These are phyloP conservation scores for Cucurbita ficifolia DNA, from an alignment of 306 rosid genomes.

Conservation along the genomic window DNA sequence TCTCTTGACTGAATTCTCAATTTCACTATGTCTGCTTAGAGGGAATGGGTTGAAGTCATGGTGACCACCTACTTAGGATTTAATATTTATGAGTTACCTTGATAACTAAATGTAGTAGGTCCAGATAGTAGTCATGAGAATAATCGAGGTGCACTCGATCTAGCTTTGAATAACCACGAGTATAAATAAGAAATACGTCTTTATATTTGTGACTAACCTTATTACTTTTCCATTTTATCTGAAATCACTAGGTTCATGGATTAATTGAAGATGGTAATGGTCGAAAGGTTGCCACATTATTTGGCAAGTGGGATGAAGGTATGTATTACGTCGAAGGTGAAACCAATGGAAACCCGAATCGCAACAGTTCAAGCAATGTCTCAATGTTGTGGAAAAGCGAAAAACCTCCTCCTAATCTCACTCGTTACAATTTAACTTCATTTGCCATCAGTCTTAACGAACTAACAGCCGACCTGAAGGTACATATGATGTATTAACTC, in stretches of 20 bases:
- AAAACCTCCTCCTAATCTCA: conserved; percentile 45
- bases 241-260: conserved; percentile 54
- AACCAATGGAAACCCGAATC: conserved; percentile 36
- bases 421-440: conserved; percentile 95
- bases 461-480: conserved; percentile 75
- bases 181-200: neutral
- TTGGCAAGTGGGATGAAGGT: conserved; percentile 95
- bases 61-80: neutral
- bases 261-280: conserved; percentile 64
- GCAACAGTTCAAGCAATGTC: conserved; percentile 26
- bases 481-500: conserved; percentile 34
- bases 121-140: neutral
- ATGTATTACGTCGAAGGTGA: conserved; percentile 52
- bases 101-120: neutral
- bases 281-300: conserved; percentile 47
- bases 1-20: neutral
- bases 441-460: conserved; percentile 85
- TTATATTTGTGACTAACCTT: neutral
- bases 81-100: neutral
- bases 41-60: neutral
- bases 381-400: conserved; percentile 67
- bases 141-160: neutral
- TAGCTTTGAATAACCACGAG: neutral
- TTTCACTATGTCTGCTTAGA: neutral
- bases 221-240: neutral